Percentiles rank a stretch among this genome's conserved stretches.
These are phyloP conservation scores for Jacaranda mimosifolia DNA, from an alignment of 257 asterid genomes.

Conservation along the genomic window DNA sequence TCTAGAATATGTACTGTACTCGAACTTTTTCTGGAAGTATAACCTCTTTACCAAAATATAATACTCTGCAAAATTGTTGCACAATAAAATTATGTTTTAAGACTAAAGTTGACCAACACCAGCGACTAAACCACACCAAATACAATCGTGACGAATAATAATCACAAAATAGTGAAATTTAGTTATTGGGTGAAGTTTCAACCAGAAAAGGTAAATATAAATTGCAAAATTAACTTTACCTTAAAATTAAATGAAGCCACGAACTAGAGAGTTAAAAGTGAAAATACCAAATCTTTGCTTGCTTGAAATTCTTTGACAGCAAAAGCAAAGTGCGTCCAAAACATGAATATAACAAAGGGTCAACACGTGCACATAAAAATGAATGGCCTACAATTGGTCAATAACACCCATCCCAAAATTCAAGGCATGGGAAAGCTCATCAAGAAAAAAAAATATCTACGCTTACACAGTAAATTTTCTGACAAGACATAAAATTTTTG, in stretches of 20 bases:
- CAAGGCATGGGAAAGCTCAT: not conserved
- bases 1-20: too few species aligned
- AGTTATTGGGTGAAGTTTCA: too few species aligned
- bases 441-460: not conserved
- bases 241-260: not conserved
- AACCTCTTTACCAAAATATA: too few species aligned
- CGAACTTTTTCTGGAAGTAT: too few species aligned
- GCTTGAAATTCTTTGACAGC: slow-evolving; percentile 2
- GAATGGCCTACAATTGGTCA: not conserved
- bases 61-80: too few species aligned
- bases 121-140: too few species aligned
- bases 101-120: too few species aligned
- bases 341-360: slow-evolving; percentile 2
- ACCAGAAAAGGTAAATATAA: too few species aligned
- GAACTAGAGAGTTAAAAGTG: not conserved
- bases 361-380: not conserved
- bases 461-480: not conserved
- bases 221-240: not conserved
- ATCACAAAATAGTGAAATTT: too few species aligned
- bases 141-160: too few species aligned
- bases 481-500: not conserved
- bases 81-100: too few species aligned
- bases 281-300: not conserved
- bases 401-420: not conserved
- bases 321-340: not conserved